Conservation (phyloP, 257 asterid species). For the Solanum rostratum region DNA sequence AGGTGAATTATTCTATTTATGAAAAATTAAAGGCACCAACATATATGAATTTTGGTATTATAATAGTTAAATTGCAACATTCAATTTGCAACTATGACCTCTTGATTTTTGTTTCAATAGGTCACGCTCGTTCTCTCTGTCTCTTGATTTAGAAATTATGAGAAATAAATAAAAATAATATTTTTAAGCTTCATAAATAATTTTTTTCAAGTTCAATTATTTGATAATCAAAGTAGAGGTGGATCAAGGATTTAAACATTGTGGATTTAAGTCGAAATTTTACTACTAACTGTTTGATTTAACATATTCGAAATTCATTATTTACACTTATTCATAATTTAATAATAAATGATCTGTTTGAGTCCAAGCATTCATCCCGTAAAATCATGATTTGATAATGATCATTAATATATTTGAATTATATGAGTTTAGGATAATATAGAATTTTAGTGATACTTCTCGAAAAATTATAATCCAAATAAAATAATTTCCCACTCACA, state of each 20-base stretch:
- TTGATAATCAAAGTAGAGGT: background rate
- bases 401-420: background rate
- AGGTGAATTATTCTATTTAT: too few relatives aligned
- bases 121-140: background rate
- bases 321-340: too few relatives aligned
- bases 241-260: background rate
- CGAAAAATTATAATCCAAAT: background rate
- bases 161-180: background rate
- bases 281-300: background rate
- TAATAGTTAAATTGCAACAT: background rate
- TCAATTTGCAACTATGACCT: background rate
- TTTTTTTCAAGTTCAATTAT: background rate
- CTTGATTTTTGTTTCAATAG: background rate
- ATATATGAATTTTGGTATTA: background rate
- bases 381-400: background rate
- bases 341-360: too few relatives aligned
- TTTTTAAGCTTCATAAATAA: background rate
- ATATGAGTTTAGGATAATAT: background rate
- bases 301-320: background rate
- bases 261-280: background rate
- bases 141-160: background rate
- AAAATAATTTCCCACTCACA: background rate
- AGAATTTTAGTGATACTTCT: background rate
- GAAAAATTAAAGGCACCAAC: too few relatives aligned
- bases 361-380: background rate